Percentiles rank a stretch among this genome's conserved stretches.
Conservation (phyloP, 805 yeast species). For the Candida wancherniae region DNA sequence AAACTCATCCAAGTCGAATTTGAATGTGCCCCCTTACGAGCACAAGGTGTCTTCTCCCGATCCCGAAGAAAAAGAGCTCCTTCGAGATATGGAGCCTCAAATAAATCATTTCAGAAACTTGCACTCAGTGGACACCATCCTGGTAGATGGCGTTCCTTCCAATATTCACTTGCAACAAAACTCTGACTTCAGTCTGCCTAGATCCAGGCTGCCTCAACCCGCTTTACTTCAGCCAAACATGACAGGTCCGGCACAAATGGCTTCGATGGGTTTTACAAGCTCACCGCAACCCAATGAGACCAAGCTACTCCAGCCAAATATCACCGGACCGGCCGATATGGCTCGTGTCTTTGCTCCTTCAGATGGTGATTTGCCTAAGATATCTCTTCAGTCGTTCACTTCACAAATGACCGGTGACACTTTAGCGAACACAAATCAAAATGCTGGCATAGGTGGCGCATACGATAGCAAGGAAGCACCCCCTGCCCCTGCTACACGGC, state of each 20-base stretch:
- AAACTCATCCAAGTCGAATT: conserved; percentile 15
- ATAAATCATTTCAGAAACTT: conserved; percentile 67
- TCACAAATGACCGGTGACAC: conserved; percentile 39
- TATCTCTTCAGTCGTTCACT: conserved; percentile 37
- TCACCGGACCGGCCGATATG: conserved; percentile 30
- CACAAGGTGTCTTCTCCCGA: conserved; percentile 24
- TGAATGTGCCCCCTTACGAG: conserved; percentile 11
- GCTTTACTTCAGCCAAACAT: conserved; percentile 35
- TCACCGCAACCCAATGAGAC: conserved; percentile 1
- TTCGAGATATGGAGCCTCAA: conserved; percentile 70
- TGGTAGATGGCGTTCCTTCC: conserved; percentile 65
- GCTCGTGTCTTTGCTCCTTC: conserved; percentile 27
- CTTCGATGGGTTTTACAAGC: conserved; percentile 19
- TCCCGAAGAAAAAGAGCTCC: conserved; percentile 65
- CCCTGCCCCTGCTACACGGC: conserved; percentile 36
- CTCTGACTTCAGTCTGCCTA: conserved; percentile 11
- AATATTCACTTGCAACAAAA: conserved; percentile 38
- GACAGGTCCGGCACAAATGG: conserved; percentile 45
- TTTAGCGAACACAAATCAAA: conserved; percentile 30
- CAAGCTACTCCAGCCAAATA: conserved; percentile 22
- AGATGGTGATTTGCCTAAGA: conserved; percentile 20
- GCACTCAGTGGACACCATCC: conserved; percentile 67
- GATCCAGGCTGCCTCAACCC: conserved; percentile 13
- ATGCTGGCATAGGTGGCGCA: conserved; percentile 20
- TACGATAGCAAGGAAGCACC: conserved; percentile 19